Percentiles rank a stretch among this genome's conserved stretches.
Conservation (phyloP, 768 basidiomycete species). For the Tricholoma sp. region DNA sequence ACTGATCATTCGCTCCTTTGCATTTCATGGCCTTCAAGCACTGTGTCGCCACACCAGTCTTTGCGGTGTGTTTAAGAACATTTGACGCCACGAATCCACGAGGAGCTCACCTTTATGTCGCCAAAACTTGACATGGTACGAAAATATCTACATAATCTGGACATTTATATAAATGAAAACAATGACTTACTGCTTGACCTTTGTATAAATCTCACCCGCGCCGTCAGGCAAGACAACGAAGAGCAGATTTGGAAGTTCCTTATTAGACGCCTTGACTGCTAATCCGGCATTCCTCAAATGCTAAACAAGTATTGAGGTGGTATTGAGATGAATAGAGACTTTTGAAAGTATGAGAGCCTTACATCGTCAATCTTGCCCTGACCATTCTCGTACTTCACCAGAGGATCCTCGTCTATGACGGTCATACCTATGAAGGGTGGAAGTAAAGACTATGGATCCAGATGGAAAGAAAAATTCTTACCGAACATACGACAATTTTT, state of each 20-base stretch:
- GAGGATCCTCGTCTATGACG: background rate
- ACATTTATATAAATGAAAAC: background rate
- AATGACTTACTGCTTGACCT: conserved; percentile 51
- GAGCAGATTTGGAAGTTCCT: background rate
- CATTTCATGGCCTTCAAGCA: conserved; percentile 68
- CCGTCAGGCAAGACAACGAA: background rate
- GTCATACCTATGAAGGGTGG: background rate
- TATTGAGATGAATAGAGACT: too few relatives aligned
- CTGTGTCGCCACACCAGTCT: conserved; percentile 76
- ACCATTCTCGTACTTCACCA: background rate
- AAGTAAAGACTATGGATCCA: too few relatives aligned
- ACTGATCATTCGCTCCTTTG: conserved; percentile 62
- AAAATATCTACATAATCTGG: conserved; percentile 10
- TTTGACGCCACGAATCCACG: background rate
- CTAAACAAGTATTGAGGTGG: background rate
- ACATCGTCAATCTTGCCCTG: background rate
- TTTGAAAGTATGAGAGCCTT: background rate
- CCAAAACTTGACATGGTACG: conserved; percentile 40
- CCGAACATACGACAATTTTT: background rate
- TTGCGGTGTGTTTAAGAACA: conserved; percentile 17
- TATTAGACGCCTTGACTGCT: background rate
- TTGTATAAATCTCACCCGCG: background rate
- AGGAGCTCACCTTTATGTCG: conserved; percentile 35
- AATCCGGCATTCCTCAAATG: background rate
- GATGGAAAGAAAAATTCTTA: background rate